Base-by-base conservation (phyloP, 75 land plant species). In the Cryptomeria japonica region DNA sequence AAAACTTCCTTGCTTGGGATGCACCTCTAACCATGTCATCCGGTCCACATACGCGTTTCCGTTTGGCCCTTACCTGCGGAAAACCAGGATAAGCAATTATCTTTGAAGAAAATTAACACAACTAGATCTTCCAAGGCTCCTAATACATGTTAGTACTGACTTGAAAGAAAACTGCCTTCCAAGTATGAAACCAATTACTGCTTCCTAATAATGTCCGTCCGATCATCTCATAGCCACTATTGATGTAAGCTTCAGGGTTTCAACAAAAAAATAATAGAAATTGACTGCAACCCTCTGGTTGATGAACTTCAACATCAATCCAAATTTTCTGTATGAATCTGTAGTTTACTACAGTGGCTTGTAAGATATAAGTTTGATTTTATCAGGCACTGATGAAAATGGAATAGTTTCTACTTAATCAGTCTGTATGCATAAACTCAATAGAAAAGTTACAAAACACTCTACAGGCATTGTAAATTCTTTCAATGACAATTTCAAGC, bases 11-110 rank as follows among this genome's bases (percentile, higher is more conserved):
- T 64, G 95, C 99, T 49, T 92, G 89, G 6, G 91, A 91, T 85
- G 93, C 93, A 75, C 97, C 97, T 80, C 77, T 88, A 16, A 92
- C 77, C 80, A 89, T 89, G 86, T 96, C 97, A 88, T 93, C 95
- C 10, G 94, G 87, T 51, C 90, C 92, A 73, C 80, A 88, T 34
- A 88, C 91, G 44, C 94, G 87, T 87, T 94, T 98, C 2, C 98
- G 94, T 61, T 98, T 96, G 28, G 86, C 80, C 87, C 93, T 95
- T 73, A 90, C 93, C 95, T 95, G 89, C 28, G 19, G 46, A 19
- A 70, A 37, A 36, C 88, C 55, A 76, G 58, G 31, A 73, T 31
- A 73, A 73, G 14, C 14, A 73, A 73, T 73, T 12, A 73, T 9
- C 10, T 73, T 61, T 32, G 11, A 73, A 32, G 76, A 32, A 7